phyloP scores from a whole-genome alignment of 306 rosid genomes.

The Datisca glomerata region DNA sequence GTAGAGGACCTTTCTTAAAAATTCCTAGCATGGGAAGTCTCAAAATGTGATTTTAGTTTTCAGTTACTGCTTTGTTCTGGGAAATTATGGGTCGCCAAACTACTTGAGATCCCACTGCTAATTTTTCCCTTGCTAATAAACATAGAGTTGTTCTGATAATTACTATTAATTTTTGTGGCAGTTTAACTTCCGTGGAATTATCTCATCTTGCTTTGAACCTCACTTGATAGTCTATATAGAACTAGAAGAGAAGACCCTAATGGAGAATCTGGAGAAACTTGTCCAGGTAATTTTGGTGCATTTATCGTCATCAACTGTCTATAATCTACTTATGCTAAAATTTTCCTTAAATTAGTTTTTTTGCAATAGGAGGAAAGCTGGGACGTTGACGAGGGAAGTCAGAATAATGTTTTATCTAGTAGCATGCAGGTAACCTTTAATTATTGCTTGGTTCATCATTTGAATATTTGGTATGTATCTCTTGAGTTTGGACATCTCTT shows the following conservation, averaged over 20 bases:
- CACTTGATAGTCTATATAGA: slow-evolving; percentile 85
- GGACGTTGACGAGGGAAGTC: slow-evolving; percentile 98
- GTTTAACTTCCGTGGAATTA: slow-evolving; percentile 98
- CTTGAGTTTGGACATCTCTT: too few species aligned
- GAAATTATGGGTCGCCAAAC: too few species aligned
- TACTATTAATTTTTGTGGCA: slow-evolving; percentile 32
- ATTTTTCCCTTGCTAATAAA: too few species aligned
- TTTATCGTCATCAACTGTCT: slow-evolving; percentile 1
- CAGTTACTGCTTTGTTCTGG: too few species aligned
- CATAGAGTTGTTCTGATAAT: slow-evolving; percentile 16
- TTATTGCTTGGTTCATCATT: too few species aligned
- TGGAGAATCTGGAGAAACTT: slow-evolving; percentile 95
- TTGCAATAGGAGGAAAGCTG: slow-evolving; percentile 81
- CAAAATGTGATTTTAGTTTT: too few species aligned
- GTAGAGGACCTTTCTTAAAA: too few species aligned
- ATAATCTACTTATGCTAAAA: slow-evolving; percentile 7
- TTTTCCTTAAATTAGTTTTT: slow-evolving; percentile 10
- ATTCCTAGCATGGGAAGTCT: too few species aligned
- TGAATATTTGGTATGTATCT: too few species aligned
- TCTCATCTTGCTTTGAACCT: slow-evolving; percentile 98
- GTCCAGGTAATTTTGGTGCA: slow-evolving; percentile 64
- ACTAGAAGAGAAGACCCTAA: slow-evolving; percentile 91
- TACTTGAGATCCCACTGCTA: too few species aligned
- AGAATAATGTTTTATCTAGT: slow-evolving; percentile 85
- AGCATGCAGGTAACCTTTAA: slow-evolving; percentile 99